Evolutionary conservation across 2,329 filamentous ascomycete genomes (phyloP).

Genomic region (Scedosporium dehoogii): DNA sequence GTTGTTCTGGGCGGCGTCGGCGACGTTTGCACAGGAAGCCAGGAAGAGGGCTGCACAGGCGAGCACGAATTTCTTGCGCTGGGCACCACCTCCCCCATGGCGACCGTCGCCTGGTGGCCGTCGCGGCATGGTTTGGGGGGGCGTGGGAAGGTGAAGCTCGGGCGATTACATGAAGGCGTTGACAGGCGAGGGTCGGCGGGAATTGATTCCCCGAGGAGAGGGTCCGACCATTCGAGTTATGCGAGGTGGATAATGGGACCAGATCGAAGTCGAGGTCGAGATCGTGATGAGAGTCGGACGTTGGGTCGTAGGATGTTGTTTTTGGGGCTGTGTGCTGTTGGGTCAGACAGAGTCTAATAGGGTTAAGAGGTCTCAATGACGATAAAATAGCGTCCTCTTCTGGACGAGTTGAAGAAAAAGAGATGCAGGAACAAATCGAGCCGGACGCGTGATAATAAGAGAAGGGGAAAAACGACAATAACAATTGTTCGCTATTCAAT

Average conservation of each 20-base stretch:
- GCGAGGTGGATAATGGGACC: not conserved
- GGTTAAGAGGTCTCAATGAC: not conserved
- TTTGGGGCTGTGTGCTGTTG: not conserved
- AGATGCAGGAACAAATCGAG: not conserved
- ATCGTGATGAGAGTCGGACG: not conserved
- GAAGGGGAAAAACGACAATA: not conserved
- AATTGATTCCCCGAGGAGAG: not conserved
- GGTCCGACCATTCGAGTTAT: conserved; percentile 2
- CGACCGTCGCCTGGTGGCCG: conserved; percentile 50
- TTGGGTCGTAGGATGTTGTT: too few species aligned
- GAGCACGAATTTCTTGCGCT: conserved; percentile 37
- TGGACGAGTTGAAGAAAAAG: not conserved
- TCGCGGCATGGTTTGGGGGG: conserved; percentile 42
- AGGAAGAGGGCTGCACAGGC: conserved; percentile 46
- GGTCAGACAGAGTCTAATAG: too few species aligned
- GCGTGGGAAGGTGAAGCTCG: not conserved
- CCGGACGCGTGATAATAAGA: not conserved
- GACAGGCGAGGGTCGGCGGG: not conserved
- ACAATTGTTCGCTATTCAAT: not conserved
- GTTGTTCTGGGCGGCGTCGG: conserved; percentile 28
- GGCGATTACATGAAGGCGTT: conserved; percentile 7
- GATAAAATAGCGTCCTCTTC: not conserved
- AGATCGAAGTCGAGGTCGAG: not conserved
- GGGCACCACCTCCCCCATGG: conserved; percentile 25
- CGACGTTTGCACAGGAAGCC: conserved; percentile 43